These are phyloP conservation scores for Talaromyces pinophilus DNA, from an alignment of 2,329 filamentous ascomycete species.

Conservation along the genomic window DNA sequence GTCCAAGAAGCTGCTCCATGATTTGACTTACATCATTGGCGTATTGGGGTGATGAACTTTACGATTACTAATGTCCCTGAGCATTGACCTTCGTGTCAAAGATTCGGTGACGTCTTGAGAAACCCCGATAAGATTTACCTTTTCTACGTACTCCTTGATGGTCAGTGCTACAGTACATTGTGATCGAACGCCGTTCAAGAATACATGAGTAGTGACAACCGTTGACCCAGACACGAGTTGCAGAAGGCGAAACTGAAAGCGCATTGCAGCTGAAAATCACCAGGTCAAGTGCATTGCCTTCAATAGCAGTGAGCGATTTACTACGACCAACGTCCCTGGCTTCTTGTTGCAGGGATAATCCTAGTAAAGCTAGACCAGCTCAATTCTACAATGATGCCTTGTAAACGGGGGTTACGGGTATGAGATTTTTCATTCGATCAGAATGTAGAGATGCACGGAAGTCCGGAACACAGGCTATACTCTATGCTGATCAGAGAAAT, in stretches of 20 bases:
- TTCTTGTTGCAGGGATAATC: constrained; percentile 10
- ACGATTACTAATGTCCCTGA: neutral
- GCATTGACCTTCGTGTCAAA: neutral
- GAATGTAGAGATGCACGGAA: neutral
- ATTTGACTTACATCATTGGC: neutral
- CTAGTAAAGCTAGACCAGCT: constrained; percentile 1
- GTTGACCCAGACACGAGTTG: neutral
- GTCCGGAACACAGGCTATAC: neutral
- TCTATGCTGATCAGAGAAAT: neutral
- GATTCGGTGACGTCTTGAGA: neutral
- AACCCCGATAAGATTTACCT: neutral
- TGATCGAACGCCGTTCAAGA: neutral
- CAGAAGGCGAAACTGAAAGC: neutral
- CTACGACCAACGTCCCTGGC: neutral
- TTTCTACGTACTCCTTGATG: neutral
- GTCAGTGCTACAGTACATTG: neutral
- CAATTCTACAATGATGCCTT: neutral
- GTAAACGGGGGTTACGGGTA: neutral
- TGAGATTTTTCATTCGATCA: neutral
- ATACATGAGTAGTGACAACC: neutral
- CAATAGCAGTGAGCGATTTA: neutral
- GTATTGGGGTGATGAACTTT: neutral
- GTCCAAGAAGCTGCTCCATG: neutral
- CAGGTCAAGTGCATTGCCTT: neutral
- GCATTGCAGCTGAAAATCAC: neutral